Conservation (phyloP, 306 rosid species). For the Chamaecrista fasciculata region DNA sequence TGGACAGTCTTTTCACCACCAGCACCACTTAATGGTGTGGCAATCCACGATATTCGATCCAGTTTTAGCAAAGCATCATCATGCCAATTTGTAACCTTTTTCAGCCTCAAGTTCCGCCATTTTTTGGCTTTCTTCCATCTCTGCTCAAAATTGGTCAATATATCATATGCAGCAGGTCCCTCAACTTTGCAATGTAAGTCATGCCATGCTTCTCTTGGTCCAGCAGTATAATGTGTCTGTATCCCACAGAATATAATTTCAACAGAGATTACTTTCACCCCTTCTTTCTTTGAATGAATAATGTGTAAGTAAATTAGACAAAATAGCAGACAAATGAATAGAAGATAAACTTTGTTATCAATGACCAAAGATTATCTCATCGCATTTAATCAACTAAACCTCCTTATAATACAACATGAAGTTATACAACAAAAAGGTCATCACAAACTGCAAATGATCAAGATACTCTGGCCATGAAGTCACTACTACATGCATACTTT, state of each 20-base stretch:
- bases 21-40: slow-evolving; percentile 40
- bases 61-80: slow-evolving; percentile 66
- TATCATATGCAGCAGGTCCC: slow-evolving; percentile 88
- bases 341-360: slow-evolving; percentile 3
- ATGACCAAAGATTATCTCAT: not conserved
- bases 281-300: not conserved
- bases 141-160: slow-evolving; percentile 68
- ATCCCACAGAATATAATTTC: slow-evolving; percentile 24
- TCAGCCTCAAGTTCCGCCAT: slow-evolving; percentile 61
- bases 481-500: not conserved
- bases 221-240: slow-evolving; percentile 34
- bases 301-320: not conserved
- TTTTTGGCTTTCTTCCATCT: slow-evolving; percentile 71
- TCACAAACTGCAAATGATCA: not conserved
- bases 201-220: slow-evolving; percentile 71
- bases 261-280: not conserved
- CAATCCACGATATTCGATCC: slow-evolving; percentile 72
- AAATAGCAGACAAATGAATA: not conserved
- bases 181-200: slow-evolving; percentile 67
- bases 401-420: not conserved
- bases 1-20: slow-evolving; percentile 38
- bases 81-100: slow-evolving; percentile 56
- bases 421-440: not conserved
- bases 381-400: not conserved
- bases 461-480: not conserved